Conservation (phyloP, 129 eudicot species). For the Artemisia argyi region DNA sequence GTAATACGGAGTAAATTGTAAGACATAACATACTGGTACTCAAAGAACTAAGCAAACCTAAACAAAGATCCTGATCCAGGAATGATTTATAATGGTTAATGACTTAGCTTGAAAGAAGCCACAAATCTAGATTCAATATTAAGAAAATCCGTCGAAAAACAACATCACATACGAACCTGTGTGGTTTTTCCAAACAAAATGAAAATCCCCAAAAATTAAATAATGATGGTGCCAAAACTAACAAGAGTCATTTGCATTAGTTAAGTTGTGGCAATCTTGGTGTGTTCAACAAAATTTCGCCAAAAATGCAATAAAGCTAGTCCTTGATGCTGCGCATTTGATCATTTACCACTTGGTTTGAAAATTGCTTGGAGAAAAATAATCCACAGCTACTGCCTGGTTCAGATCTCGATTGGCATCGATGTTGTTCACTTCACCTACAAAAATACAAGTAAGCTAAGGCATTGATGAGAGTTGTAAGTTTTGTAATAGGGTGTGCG, state of each 20-base stretch:
- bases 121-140: constrained; percentile 3
- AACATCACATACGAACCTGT: constrained; percentile 3
- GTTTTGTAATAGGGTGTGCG: neutral
- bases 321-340: constrained; percentile 8
- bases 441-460: neutral
- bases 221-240: constrained; percentile 6
- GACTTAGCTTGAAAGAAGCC: neutral
- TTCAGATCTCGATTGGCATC: constrained; percentile 24
- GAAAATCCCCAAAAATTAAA: neutral
- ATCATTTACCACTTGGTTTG: neutral
- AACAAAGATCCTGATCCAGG: too few relatives aligned
- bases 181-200: neutral
- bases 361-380: constrained; percentile 36
- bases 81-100: neutral
- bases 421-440: constrained; percentile 24
- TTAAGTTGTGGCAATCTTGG: neutral
- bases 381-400: constrained; percentile 32
- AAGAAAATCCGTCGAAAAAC: neutral
- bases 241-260: constrained; percentile 15
- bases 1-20: too few relatives aligned
- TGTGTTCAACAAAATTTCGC: constrained; percentile 1
- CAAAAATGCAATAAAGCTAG: neutral
- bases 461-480: neutral
- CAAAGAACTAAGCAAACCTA: too few relatives aligned
- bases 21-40: too few relatives aligned